Evolutionary conservation across 805 yeast genomes (phyloP), one percentile per base, ranked within the genome.

Genomic region (Nakazawaea anatomiae): DNA sequence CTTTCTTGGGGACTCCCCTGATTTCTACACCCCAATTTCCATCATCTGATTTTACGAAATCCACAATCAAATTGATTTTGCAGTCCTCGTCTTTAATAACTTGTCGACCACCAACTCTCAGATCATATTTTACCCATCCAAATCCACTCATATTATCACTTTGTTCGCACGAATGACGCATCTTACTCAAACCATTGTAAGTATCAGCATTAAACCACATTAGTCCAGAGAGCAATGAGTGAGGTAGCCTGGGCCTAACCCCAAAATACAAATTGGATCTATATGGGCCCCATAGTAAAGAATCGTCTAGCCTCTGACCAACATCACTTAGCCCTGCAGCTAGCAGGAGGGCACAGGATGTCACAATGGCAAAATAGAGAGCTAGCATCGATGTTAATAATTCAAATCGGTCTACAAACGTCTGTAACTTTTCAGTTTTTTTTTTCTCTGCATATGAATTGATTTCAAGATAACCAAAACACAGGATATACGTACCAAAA

Each of bases 231-330:
- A 85, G 61, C 47, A 94, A 73, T 1, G 92, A 80, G 36, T 80
- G 75, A 1, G 97, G 96, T 3, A 87, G 60, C 45, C 92, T 72
- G 3, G 98, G 96, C 44, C 91, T 75, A 44, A 94, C 70, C 1
- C 98, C 98, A 53, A 91, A 71, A 67, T 91, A 94, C 42, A 89
- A 72, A 51, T 89, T 87, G 7, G 97, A 83, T 55, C 97, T 71
- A 66, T 90, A 92, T 0, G 98, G 96, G 1, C 96, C 98, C 99
- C 99, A 92, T 34, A 81, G 64, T 30, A 87, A 69, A 2, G 89
- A 77, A 41, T 75, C 68, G 45, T 74, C 69, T 12, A 59, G 34
- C 5, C 50, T 54, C 12, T 55, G 51, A 14, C 52, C 55, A 25
- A 44, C 36, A 12, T 39, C 42, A 8, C 27, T 6, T 7, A 36